phyloP scores from a whole-genome alignment of 2,329 filamentous ascomycete species.

The Cordyceps cateniannulata region DNA sequence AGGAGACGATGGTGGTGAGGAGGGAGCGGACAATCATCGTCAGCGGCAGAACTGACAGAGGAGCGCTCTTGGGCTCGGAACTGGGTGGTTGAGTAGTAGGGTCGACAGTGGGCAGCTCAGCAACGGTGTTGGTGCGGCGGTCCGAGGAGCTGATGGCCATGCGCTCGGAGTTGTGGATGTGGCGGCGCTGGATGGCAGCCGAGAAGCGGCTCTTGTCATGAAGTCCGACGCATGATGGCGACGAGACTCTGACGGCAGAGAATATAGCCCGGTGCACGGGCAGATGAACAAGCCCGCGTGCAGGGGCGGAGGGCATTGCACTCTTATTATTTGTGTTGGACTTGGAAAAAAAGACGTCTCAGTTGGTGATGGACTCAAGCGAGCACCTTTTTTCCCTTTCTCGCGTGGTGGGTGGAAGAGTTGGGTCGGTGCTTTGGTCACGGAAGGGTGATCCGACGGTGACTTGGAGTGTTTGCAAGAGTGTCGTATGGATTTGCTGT shows the following conservation, averaged over 20 bases:
- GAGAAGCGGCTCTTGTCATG: conserved; percentile 5
- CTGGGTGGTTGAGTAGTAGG: conserved; percentile 24
- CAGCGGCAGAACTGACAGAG: conserved; percentile 61
- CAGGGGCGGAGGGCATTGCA: conserved; percentile 20
- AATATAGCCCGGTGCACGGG: conserved; percentile 15
- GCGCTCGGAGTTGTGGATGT: conserved; percentile 31
- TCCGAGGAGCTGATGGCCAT: conserved; percentile 31
- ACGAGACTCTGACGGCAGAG: conserved; percentile 4
- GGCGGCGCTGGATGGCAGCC: conserved; percentile 19
- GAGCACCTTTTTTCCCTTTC: background rate
- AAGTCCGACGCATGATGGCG: conserved; percentile 15
- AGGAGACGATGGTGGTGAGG: conserved; percentile 62
- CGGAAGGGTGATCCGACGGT: conserved; percentile 8
- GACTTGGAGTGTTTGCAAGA: background rate
- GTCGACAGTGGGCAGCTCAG: conserved; percentile 22
- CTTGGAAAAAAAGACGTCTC: background rate
- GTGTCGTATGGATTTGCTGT: background rate
- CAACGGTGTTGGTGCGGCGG: conserved; percentile 28
- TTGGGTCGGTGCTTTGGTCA: background rate
- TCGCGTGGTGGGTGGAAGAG: background rate
- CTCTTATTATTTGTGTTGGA: conserved; percentile 14
- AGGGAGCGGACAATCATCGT: conserved; percentile 62
- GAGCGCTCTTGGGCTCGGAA: conserved; percentile 27
- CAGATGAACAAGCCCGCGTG: conserved; percentile 18
- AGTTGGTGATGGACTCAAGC: conserved; percentile 1